These are phyloP conservation scores for Saturnispora serradocipensis DNA, from an alignment of 805 yeast species.

Conservation along the genomic window DNA sequence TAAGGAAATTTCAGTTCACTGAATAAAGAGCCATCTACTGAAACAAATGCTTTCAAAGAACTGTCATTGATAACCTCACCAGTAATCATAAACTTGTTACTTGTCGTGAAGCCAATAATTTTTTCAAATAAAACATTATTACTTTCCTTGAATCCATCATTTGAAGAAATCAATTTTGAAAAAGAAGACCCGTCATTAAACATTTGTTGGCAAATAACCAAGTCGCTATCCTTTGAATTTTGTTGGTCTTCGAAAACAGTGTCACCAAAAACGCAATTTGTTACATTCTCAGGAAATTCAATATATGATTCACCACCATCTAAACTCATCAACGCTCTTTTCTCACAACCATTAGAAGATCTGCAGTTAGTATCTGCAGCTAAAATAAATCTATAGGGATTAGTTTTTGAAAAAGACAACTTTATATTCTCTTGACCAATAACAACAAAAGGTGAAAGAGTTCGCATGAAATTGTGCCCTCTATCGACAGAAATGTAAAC, in stretches of 20 bases:
- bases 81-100: constrained; percentile 63
- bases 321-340: constrained; percentile 50
- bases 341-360: constrained; percentile 38
- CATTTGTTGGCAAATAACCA: constrained; percentile 56
- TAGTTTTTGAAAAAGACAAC: constrained; percentile 53
- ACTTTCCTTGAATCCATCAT: constrained; percentile 40
- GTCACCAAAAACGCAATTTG: constrained; percentile 61
- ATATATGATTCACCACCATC: constrained; percentile 62
- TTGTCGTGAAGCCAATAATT: constrained; percentile 65
- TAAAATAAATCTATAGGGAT: constrained; percentile 55
- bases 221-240: constrained; percentile 31
- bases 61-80: constrained; percentile 48
- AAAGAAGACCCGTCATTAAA: constrained; percentile 19
- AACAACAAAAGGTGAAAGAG: constrained; percentile 37
- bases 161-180: constrained; percentile 34
- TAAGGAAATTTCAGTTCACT: constrained; percentile 78
- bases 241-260: constrained; percentile 32
- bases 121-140: constrained; percentile 39
- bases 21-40: constrained; percentile 68
- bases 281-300: constrained; percentile 42
- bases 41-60: constrained; percentile 57
- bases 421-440: constrained; percentile 31
- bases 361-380: constrained; percentile 56
- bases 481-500: constrained; percentile 60
- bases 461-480: constrained; percentile 44